Percentiles rank a stretch among this genome's conserved stretches.
phyloP scores from a whole-genome alignment of 2,329 filamentous ascomycete genomes.

The Graphilbum ipis-grandicollis region DNA sequence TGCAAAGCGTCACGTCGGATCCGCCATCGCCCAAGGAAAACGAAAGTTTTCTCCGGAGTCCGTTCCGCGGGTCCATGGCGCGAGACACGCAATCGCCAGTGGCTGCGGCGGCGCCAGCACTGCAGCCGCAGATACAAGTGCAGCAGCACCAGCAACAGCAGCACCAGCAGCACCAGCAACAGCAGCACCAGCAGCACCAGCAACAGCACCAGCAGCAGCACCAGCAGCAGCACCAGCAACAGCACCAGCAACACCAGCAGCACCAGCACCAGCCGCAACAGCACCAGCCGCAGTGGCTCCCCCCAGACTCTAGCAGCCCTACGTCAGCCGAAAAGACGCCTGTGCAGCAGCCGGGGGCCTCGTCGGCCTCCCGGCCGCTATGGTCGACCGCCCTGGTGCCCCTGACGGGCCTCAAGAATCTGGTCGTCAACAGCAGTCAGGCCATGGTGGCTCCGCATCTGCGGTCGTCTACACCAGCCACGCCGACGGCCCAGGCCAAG shows the following conservation, averaged over 20 bases:
- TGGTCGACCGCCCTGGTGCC: slow-evolving; percentile 14
- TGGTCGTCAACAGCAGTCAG: slow-evolving; percentile 15
- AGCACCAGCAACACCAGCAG: neutral
- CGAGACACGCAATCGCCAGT: slow-evolving; percentile 16
- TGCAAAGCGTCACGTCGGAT: slow-evolving; percentile 42
- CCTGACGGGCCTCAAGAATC: slow-evolving; percentile 14
- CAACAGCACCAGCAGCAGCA: no score
- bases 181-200: neutral
- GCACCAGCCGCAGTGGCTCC: no score
- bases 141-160: no score
- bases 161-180: no score
- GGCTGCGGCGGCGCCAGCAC: slow-evolving; percentile 2
- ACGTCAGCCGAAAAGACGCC: no score
- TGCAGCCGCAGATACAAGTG: no score
- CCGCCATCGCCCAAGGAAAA: slow-evolving; percentile 35
- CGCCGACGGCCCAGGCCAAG: neutral
- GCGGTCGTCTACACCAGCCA: neutral
- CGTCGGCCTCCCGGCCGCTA: slow-evolving; percentile 7
- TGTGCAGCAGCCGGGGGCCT: slow-evolving; percentile 1
- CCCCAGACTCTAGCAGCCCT: no score
- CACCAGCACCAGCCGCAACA: no score
- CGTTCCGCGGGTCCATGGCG: slow-evolving; percentile 26
- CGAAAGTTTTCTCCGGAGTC: slow-evolving; percentile 35
- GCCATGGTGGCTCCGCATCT: slow-evolving; percentile 13
- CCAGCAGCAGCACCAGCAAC: no score